phyloP scores from a whole-genome alignment of 306 rosid genomes.

The Styphnolobium japonicum region DNA sequence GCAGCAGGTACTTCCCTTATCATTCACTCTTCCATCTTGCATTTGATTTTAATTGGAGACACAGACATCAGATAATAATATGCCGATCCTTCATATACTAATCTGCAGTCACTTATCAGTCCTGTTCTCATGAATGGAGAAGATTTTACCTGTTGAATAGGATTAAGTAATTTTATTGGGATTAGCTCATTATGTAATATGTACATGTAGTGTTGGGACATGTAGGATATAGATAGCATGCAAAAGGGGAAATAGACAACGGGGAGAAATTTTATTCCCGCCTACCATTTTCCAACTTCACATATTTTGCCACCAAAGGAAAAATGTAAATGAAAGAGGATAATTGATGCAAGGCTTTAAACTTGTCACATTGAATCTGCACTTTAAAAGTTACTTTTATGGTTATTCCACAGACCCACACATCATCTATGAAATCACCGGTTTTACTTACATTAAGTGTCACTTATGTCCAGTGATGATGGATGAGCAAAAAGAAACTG shows the following conservation, averaged over 20 bases:
- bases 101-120: not conserved
- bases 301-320: not conserved
- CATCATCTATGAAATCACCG: not conserved
- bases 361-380: not conserved
- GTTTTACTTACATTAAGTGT: slow-evolving; percentile 29
- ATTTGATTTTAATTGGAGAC: not conserved
- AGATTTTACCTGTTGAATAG: not conserved
- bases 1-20: slow-evolving; percentile 66
- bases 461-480: slow-evolving; percentile 59
- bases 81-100: not conserved
- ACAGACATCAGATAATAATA: not conserved
- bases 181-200: no score
- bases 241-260: no score
- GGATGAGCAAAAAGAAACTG: slow-evolving; percentile 83
- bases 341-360: not conserved
- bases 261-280: not conserved
- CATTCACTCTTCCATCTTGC: not conserved
- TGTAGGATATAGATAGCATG: no score
- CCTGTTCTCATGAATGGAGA: not conserved
- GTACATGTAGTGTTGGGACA: no score
- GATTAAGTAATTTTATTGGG: no score
- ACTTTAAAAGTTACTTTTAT: not conserved
- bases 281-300: not conserved
- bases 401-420: not conserved
- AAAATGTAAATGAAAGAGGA: not conserved